Evolutionary conservation across 23 red algal genomes (phyloP).

Genomic region (Gracilaria caudata): DNA sequence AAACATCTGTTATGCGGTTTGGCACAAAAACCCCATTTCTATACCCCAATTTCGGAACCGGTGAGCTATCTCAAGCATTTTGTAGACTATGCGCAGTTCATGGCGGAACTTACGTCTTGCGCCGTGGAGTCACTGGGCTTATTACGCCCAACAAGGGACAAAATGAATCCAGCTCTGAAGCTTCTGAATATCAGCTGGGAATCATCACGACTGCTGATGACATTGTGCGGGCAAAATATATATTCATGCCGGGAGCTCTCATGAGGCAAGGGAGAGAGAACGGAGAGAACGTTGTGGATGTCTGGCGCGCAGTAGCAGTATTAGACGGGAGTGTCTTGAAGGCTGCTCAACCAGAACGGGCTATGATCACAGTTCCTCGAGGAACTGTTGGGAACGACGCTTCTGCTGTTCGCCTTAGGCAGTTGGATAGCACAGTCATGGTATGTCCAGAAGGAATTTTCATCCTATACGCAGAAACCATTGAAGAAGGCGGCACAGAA

Average conservation of each 20-base stretch:
- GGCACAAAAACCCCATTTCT: constrained; percentile 54
- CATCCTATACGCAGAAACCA: constrained; percentile 38
- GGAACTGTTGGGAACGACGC: constrained; percentile 9
- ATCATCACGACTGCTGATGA: constrained; percentile 45
- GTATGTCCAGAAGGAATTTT: constrained; percentile 12
- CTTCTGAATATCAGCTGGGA: neutral
- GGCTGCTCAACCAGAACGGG: constrained; percentile 14
- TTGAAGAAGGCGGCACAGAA: constrained; percentile 1
- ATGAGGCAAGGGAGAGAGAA: neutral
- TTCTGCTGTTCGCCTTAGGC: constrained; percentile 21
- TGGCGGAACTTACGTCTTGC: constrained; percentile 64
- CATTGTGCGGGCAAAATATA: constrained; percentile 34
- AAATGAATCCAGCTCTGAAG: neutral
- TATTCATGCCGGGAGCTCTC: constrained; percentile 31
- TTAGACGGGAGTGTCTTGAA: constrained; percentile 45
- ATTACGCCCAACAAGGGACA: neutral
- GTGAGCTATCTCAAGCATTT: constrained; percentile 66
- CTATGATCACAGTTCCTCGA: constrained; percentile 39
- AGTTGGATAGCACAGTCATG: constrained; percentile 26
- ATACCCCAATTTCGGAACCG: constrained; percentile 56
- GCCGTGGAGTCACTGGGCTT: constrained; percentile 38
- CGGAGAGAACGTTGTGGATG: neutral
- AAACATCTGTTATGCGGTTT: constrained; percentile 45
- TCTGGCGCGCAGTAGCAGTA: constrained; percentile 23
- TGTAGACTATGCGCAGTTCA: constrained; percentile 62